Evolutionary conservation across 164 flowering plant genomes (phyloP), one percentile per base, ranked within the genome.

Genomic region (Stephania yunnanensis): DNA sequence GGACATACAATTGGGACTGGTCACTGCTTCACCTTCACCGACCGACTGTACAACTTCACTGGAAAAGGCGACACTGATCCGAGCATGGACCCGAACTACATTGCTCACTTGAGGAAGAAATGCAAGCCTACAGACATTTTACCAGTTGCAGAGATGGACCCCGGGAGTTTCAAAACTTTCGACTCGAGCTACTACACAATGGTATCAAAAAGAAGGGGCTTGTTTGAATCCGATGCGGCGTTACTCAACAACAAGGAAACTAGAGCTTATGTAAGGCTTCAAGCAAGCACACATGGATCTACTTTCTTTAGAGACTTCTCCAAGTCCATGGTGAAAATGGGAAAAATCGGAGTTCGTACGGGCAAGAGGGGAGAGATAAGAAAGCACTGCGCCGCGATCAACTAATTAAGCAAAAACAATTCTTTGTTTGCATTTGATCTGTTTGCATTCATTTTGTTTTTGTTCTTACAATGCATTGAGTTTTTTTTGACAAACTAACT

Each of bases 31-130:
- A 13, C 82, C 25, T 81, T 89, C 82, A n/a, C 77, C 0, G 81
- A 63, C 71, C 86, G 93, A 2, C 74, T 91, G 3, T 89, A 89
- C 89, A 89, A 89, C 78, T 88, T 88, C 87, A 88, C 92, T 1
- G 93, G 93, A 10, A 83, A 73, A 22, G 89, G 89, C 3, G 87
- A 82, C 74, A 8, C 78, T 0, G 91, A 91, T 74, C 91, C 90
- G 0, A 20, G 77, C 0, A 3, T 89, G 74, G 91, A 89, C 53
- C 66, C 77, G 0, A 72, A 82, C 61, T 90, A 89, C 74, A 66
- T 80, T 0, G 71, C 73, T 0, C 20, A 46, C 22, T 68, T 90
- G 76, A 86, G 75, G 79, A 70, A 0, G 11, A 84, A 82, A 64
- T 90, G 95, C 74, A 72, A 45, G 20, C 82, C 79, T 4, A 53